A percentile compares a stretch with the other conserved stretches of the same genome.
Conservation (phyloP, 768 basidiomycete species). For the Guyanaporus albipodus region DNA sequence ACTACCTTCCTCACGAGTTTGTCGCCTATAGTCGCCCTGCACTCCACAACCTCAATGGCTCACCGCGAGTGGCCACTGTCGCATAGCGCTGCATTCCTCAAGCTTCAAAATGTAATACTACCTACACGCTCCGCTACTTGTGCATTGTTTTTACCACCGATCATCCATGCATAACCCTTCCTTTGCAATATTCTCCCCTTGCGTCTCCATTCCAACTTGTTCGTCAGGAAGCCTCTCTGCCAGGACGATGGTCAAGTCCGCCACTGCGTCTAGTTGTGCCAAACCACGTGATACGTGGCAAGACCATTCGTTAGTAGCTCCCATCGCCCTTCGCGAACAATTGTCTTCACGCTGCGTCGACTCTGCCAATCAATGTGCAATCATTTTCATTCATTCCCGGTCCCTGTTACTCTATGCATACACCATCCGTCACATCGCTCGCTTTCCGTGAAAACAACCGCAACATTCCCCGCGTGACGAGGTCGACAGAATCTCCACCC, state of each 20-base stretch:
- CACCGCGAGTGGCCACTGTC: slow-evolving; percentile 50
- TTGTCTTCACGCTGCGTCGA: slow-evolving; percentile 13
- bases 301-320: slow-evolving; percentile 7
- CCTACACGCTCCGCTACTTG: slow-evolving; percentile 57
- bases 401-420: slow-evolving; percentile 54
- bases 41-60: slow-evolving; percentile 72
- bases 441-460: slow-evolving; percentile 38
- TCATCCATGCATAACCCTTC: slow-evolving; percentile 59
- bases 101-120: slow-evolving; percentile 77
- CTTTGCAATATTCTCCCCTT: slow-evolving; percentile 59
- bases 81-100: slow-evolving; percentile 48
- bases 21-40: slow-evolving; percentile 74
- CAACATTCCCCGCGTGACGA: slow-evolving; percentile 47
- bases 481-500: slow-evolving; percentile 52
- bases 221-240: slow-evolving; percentile 46
- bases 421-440: slow-evolving; percentile 48
- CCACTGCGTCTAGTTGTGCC: slow-evolving; percentile 15
- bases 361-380: slow-evolving; percentile 28
- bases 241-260: slow-evolving; percentile 17
- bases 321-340: slow-evolving; percentile 12
- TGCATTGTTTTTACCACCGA: slow-evolving; percentile 62
- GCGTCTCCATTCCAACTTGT: slow-evolving; percentile 41
- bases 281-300: slow-evolving; percentile 18
- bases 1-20: slow-evolving; percentile 78
- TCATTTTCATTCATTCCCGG: slow-evolving; percentile 41